Percentiles rank a stretch among this genome's conserved stretches.
Evolutionary conservation across 1,139 yeast genomes (phyloP).

Genomic region (Pichia sp.): DNA sequence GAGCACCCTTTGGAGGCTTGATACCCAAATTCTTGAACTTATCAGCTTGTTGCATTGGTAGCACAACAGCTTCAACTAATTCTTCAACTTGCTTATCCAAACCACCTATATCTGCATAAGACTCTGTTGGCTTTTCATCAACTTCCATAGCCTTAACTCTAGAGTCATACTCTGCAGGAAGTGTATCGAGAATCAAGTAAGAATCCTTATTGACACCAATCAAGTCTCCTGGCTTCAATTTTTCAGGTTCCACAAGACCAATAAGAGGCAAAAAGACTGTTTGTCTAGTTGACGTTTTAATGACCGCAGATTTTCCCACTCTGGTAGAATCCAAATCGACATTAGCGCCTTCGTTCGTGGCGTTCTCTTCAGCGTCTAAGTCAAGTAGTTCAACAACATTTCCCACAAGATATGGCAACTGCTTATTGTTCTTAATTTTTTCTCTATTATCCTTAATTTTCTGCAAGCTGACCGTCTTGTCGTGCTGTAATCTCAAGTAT

Average conservation of each 20-base stretch:
- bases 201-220: slow-evolving; percentile 98
- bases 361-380: slow-evolving; percentile 81
- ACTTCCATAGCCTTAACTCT: slow-evolving; percentile 99
- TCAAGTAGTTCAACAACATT: slow-evolving; percentile 93
- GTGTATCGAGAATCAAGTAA: slow-evolving; percentile 82
- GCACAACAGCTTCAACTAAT: slow-evolving; percentile 93
- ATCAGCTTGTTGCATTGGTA: slow-evolving; percentile 98
- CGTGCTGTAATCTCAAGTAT: slow-evolving; percentile 83
- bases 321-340: slow-evolving; percentile 90
- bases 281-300: slow-evolving; percentile 95
- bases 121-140: slow-evolving; percentile 96
- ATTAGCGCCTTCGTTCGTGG: slow-evolving; percentile 89
- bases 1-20: slow-evolving; percentile 96
- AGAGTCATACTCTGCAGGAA: slow-evolving; percentile 96
- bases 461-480: slow-evolving; percentile 86
- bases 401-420: slow-evolving; percentile 95
- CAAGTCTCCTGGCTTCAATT: slow-evolving; percentile 88
- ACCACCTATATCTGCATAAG: slow-evolving; percentile 96
- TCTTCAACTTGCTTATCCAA: slow-evolving; percentile 97
- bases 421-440: slow-evolving; percentile 92
- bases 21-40: slow-evolving; percentile 89
- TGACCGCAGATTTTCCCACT: slow-evolving; percentile 95
- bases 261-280: slow-evolving; percentile 94
- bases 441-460: slow-evolving; percentile 95
- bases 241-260: slow-evolving; percentile 86